A percentile compares a stretch with the other conserved stretches of the same genome.
These are phyloP conservation scores for Nemophila menziesii DNA, from an alignment of 257 asterid genomes.

Conservation along the genomic window DNA sequence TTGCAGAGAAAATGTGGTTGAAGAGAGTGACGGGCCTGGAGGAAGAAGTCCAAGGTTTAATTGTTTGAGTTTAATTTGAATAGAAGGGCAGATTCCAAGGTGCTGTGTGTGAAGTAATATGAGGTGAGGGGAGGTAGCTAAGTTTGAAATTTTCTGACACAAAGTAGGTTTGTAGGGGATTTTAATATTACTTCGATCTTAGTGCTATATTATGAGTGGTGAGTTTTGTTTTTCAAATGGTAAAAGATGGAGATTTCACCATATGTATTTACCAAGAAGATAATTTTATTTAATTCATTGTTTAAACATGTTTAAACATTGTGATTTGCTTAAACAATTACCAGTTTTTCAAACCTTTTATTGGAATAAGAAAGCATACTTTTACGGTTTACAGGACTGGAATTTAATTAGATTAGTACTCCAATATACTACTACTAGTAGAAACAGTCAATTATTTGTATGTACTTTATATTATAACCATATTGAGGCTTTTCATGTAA, in stretches of 20 bases:
- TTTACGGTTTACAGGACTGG: no score
- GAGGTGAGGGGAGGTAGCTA: conserved; percentile 16
- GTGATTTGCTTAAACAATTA: conserved; percentile 7
- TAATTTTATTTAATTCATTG: conserved; percentile 21
- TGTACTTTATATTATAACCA: no score
- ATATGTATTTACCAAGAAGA: conserved; percentile 16
- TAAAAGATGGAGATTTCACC: conserved; percentile 6
- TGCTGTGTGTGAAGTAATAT: conserved; percentile 14
- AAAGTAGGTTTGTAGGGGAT: conserved; percentile 11
- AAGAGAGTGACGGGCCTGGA: conserved; percentile 3
- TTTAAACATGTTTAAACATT: conserved; percentile 19
- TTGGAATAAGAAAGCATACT: not conserved
- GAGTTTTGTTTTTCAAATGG: conserved; percentile 3
- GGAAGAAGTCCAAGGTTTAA: conserved; percentile 23
- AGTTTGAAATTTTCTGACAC: conserved; percentile 34
- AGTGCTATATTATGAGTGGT: conserved; percentile 1
- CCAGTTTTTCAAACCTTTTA: conserved; percentile 2
- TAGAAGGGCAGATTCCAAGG: conserved; percentile 35
- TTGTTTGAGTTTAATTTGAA: conserved; percentile 28
- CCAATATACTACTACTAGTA: no score
- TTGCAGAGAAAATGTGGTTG: conserved; percentile 22
- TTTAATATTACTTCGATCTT: not conserved
- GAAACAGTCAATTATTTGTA: not conserved
- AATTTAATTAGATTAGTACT: no score
- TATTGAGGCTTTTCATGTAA: not conserved